Evolutionary conservation across 2,329 filamentous ascomycete species (phyloP), one percentile per base, ranked within the genome.

Genomic region (Aspergillus sojae): DNA sequence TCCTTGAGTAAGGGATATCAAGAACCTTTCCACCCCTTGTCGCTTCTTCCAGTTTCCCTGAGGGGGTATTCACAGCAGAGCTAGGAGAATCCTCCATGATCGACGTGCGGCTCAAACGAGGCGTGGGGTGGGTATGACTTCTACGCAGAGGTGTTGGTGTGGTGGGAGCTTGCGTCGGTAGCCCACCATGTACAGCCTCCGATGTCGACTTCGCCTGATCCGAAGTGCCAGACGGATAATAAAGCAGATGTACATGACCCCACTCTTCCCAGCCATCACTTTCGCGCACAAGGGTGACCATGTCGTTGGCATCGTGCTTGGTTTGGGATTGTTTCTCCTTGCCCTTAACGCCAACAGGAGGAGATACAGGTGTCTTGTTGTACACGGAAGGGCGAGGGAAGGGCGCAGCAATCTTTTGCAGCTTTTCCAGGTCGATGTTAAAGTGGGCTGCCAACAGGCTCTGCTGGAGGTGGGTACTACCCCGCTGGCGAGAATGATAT

Each of bases 401-500:
- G 7, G 94, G 92, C 62, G 89, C 82, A 6, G 94, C 90, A 59
- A 99, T 83, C 77, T 92, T 92, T 68, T 94, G 91, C 58, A 99
- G 87, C 69, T 91, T 91, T 66, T 97, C 93, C 54, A 88, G 75
- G 67, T 87, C 86, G 72, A 89, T 85, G 70, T 86, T 86, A 80
- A 88, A 99, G 78, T 99, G 95, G 66, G 93, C 94, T 28, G 89
- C 87, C 57, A 97, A 83, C 56, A 97, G 81, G 34, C 89, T 88
- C 46, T 88, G 86, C 73, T 91, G 91, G 52, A 94, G 84, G 69
- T 89, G 86, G 30, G 84, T 86, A 16, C 88, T 83, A 63, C 86
- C 87, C 83, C 93, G 89, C 78, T 94, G 93, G 65, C 95, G 89
- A 21, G 93, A 93, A 77, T 96, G 91, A 71, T 97, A 99, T 70